Percentiles rank a stretch among this genome's conserved stretches.
These are phyloP conservation scores for Tolypocladium nubicola DNA, from an alignment of 2,329 filamentous ascomycete genomes.

Conservation along the genomic window DNA sequence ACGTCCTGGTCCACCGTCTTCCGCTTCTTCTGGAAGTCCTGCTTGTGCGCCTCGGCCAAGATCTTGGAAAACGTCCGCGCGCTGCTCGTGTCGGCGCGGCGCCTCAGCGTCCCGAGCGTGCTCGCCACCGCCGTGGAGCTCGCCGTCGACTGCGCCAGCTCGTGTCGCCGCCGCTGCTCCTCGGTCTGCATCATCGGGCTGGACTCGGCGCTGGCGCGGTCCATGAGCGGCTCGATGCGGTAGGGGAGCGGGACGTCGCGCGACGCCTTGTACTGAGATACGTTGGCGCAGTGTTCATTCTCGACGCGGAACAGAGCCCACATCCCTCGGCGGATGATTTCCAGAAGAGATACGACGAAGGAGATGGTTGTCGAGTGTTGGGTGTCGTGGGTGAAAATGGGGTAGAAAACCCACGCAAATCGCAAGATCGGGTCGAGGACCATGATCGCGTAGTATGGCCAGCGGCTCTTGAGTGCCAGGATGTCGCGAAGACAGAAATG, in stretches of 20 bases:
- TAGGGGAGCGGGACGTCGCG: slow-evolving; percentile 84
- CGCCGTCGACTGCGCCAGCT: slow-evolving; percentile 3
- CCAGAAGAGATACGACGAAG: slow-evolving; percentile 67
- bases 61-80: slow-evolving; percentile 43
- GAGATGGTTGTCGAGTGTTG: slow-evolving; percentile 78
- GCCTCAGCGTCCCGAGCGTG: slow-evolving; percentile 14
- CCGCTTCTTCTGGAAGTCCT: slow-evolving; percentile 82
- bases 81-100: slow-evolving; percentile 19
- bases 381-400: slow-evolving; percentile 65
- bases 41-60: slow-evolving; percentile 74
- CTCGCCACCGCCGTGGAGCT: slow-evolving; percentile 12
- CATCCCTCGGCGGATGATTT: slow-evolving; percentile 75
- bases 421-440: slow-evolving; percentile 72
- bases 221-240: slow-evolving; percentile 39
- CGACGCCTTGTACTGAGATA: slow-evolving; percentile 79
- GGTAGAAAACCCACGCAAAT: slow-evolving; percentile 92
- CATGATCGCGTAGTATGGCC: slow-evolving; percentile 84
- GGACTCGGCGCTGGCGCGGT: slow-evolving; percentile 27
- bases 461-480: slow-evolving; percentile 65
- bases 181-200: slow-evolving; percentile 9
- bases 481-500: slow-evolving; percentile 64
- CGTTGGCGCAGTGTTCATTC: slow-evolving; percentile 94
- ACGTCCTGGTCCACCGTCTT: slow-evolving; percentile 19
- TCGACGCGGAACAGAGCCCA: slow-evolving; percentile 94
- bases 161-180: slow-evolving; percentile 6